Percentiles rank a stretch among this genome's conserved stretches.
phyloP scores from a whole-genome alignment of 2,329 filamentous ascomycete genomes.

The Pleoardoris graminearum region DNA sequence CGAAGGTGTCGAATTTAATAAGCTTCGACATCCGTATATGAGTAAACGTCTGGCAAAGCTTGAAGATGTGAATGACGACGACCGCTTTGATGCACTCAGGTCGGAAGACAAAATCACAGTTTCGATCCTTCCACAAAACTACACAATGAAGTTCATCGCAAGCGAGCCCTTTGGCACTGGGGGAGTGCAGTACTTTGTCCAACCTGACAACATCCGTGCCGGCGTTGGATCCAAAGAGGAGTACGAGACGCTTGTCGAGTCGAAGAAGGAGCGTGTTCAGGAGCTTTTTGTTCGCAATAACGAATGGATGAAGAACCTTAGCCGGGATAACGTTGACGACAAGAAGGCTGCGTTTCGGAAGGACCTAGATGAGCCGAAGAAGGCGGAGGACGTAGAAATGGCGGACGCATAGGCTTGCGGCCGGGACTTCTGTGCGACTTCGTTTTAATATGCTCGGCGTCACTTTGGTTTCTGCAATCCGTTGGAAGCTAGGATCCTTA shows the following conservation, averaged over 20 bases:
- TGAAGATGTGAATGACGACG: slow-evolving; percentile 39
- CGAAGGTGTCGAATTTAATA: slow-evolving; percentile 44
- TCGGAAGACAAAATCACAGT: slow-evolving; percentile 50
- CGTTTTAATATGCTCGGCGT: too few relatives aligned
- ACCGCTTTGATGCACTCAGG: slow-evolving; percentile 34
- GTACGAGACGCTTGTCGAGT: slow-evolving; percentile 32
- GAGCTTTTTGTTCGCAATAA: slow-evolving; percentile 52
- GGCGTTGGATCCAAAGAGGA: slow-evolving; percentile 41
- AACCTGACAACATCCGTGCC: slow-evolving; percentile 40
- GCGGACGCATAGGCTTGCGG: slow-evolving; percentile 19
- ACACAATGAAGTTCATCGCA: slow-evolving; percentile 49
- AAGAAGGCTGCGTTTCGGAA: slow-evolving; percentile 45
- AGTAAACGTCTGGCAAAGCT: slow-evolving; percentile 45
- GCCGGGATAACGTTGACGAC: slow-evolving; percentile 52
- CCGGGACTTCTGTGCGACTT: too few relatives aligned
- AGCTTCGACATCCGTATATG: slow-evolving; percentile 47
- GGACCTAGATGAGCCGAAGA: slow-evolving; percentile 30
- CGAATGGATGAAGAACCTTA: slow-evolving; percentile 52
- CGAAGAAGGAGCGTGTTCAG: slow-evolving; percentile 42
- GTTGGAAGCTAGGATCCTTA: neutral
- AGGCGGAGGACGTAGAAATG: slow-evolving; percentile 41
- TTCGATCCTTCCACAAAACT: slow-evolving; percentile 49
- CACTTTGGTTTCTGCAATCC: neutral
- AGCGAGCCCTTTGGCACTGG: slow-evolving; percentile 40
- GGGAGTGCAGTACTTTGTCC: slow-evolving; percentile 48